Evolutionary conservation across 2,329 filamentous ascomycete genomes (phyloP), one percentile per base, ranked within the genome.

Genomic region (Alternaria hordeiaustralica): DNA sequence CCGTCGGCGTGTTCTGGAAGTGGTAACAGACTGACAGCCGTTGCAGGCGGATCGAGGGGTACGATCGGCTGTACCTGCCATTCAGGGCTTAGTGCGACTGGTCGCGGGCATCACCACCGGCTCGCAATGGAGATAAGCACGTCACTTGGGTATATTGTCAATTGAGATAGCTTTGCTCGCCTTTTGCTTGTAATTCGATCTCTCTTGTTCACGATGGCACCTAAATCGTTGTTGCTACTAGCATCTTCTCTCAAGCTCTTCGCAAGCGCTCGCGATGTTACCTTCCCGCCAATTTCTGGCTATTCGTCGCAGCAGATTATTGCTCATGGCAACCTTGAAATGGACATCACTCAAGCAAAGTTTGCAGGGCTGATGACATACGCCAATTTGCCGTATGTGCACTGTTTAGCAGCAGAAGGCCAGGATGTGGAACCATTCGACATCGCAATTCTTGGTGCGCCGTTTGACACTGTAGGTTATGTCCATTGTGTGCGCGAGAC

Each of bases 391-490:
- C 83, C 82, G 0, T 84, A 84, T 65, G 82, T 84, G 13, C 81
- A 84, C 67, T 85, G 84, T 68, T 69, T 85, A 13, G 73, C 75
- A 23, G 75, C 66, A 13, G 73, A 81, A 18, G 70, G 58, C 5
- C 65, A 73, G 25, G 72, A 81, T 7, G 71, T 82, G 6, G 81
- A 82, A 44, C 74, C 72, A 23, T 85, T 82, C 66, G 84, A 85
- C 66, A 84, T 86, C 66, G 84, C 82, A 4, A 79, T 85, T 41
- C 51, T 85, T 2, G 84, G 84, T 8, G 84, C 84, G 13, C 82
- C 83, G 0, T 85, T 85, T 64, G 84, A 85, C 68, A 85, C 83
- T 6, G 82, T 82, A 67, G 64, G 79, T 78, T 26, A 41, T 53
- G 10, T 5, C 23, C 18, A 23, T 28, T 13, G 1, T 43, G 12